Percentiles rank a stretch among this genome's conserved stretches.
Conservation (phyloP, 495 filamentous ascomycete species). For the Hypoxylon intermedium region DNA sequence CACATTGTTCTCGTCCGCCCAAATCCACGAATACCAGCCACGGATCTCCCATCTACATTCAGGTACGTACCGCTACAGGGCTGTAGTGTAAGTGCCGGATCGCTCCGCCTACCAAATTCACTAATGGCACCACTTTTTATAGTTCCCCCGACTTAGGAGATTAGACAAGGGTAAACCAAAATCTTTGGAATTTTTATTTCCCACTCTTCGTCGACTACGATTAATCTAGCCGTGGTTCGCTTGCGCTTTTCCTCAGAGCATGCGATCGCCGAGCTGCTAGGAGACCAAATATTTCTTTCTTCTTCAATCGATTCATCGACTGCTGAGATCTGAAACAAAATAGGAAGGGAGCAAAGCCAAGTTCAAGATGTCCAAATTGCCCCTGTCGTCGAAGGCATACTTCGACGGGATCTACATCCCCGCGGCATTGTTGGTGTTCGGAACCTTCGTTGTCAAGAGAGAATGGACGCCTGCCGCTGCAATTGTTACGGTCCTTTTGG, state of each 20-base stretch:
- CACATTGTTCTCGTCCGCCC: too few relatives aligned
- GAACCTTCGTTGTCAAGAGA: slow-evolving; percentile 75
- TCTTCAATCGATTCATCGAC: slow-evolving; percentile 3
- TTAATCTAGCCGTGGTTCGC: neutral
- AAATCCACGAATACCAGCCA: neutral
- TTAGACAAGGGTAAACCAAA: slow-evolving; percentile 1
- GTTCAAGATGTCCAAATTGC: slow-evolving; percentile 30
- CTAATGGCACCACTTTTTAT: slow-evolving; percentile 20
- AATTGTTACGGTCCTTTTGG: slow-evolving; percentile 64
- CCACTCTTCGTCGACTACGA: neutral
- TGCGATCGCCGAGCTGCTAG: slow-evolving; percentile 16
- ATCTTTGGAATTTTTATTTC: slow-evolving; percentile 6
- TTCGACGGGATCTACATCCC: slow-evolving; percentile 85
- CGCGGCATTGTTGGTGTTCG: slow-evolving; percentile 78
- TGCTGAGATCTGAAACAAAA: slow-evolving; percentile 14
- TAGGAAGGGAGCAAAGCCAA: neutral
- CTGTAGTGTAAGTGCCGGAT: slow-evolving; percentile 14
- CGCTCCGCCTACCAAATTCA: slow-evolving; percentile 16
- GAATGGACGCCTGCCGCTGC: slow-evolving; percentile 80
- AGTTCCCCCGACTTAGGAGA: slow-evolving; percentile 31
- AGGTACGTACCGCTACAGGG: neutral
- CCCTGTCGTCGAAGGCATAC: slow-evolving; percentile 48
- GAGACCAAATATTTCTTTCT: slow-evolving; percentile 5
- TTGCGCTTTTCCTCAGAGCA: slow-evolving; percentile 11
- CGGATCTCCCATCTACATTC: neutral